These are phyloP conservation scores for Lachnellula cervina DNA, from an alignment of 2,329 filamentous ascomycete species.

Conservation along the genomic window DNA sequence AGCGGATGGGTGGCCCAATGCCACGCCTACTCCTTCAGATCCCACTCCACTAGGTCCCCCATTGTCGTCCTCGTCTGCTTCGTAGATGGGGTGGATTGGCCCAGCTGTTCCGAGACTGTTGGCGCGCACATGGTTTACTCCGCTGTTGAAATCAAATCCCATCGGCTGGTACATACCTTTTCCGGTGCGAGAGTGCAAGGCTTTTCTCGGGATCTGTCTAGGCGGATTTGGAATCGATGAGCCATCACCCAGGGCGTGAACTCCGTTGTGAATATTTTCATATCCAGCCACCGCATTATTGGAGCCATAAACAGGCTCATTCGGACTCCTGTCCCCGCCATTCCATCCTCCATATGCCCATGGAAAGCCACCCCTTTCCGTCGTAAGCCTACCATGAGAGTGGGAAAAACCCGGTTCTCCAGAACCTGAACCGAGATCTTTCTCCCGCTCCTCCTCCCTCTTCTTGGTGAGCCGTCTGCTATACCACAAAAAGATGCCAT, in stretches of 20 bases:
- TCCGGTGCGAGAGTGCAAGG: conserved; percentile 32
- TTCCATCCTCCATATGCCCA: conserved; percentile 27
- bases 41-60: conserved; percentile 1
- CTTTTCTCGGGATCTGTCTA: conserved; percentile 33
- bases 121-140: conserved; percentile 36
- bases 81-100: conserved; percentile 59
- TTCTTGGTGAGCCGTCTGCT: conserved; percentile 40
- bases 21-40: conserved; percentile 19
- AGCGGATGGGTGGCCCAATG: conserved; percentile 16
- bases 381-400: conserved; percentile 17
- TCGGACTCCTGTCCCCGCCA: conserved; percentile 4
- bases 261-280: conserved; percentile 21
- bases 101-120: conserved; percentile 44
- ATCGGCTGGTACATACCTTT: conserved; percentile 36
- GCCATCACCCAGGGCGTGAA: conserved; percentile 17
- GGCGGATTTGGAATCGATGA: conserved; percentile 8
- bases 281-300: conserved; percentile 21
- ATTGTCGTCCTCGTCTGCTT: conserved; percentile 48
- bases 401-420: conserved; percentile 19
- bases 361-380: conserved; percentile 17
- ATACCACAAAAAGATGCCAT: conserved; percentile 46
- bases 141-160: conserved; percentile 36
- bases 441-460: conserved; percentile 43
- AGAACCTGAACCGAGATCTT: conserved; percentile 48
- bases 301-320: conserved; percentile 25